These are phyloP conservation scores for Cyberlindnera bimundalis DNA, from an alignment of 805 yeast species.

Conservation along the genomic window DNA sequence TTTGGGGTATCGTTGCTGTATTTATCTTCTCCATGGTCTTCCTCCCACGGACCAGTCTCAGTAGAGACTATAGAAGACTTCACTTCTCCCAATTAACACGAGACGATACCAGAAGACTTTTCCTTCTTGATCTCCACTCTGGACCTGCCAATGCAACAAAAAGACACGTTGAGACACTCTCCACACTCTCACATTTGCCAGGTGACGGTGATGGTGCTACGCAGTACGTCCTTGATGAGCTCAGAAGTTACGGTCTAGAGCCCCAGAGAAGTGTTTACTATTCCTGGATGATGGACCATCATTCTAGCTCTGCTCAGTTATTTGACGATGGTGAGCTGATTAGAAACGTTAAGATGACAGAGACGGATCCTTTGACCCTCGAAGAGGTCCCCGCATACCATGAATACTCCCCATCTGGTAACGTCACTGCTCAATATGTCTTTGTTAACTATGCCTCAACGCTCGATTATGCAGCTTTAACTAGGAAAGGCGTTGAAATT, in stretches of 20 bases:
- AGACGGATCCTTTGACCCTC: conserved; percentile 43
- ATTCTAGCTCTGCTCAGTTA: conserved; percentile 39
- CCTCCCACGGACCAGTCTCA: conserved; percentile 79
- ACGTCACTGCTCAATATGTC: conserved; percentile 50
- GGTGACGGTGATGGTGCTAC: conserved; percentile 34
- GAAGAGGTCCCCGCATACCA: conserved; percentile 54
- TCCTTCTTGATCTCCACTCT: conserved; percentile 39
- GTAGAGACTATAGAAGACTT: conserved; percentile 74
- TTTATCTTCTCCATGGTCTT: conserved; percentile 59
- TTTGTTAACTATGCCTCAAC: conserved; percentile 58
- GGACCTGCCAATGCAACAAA: conserved; percentile 25
- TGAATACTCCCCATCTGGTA: conserved; percentile 64
- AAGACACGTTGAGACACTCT: conserved; percentile 27
- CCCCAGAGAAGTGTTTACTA: conserved; percentile 54
- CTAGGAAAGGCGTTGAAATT: conserved; percentile 39
- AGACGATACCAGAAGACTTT: conserved; percentile 66
- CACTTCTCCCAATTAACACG: conserved; percentile 64
- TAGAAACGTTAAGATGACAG: conserved; percentile 46
- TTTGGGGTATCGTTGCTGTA: conserved; percentile 26
- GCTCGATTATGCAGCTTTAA: conserved; percentile 49
- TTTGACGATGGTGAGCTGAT: conserved; percentile 34
- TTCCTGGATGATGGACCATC: conserved; percentile 51
- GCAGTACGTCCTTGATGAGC: conserved; percentile 48
- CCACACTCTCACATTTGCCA: conserved; percentile 24
- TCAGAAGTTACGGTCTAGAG: conserved; percentile 48